Evolutionary conservation across 768 basidiomycete species (phyloP).

Genomic region (Pisolithus microcarpus): DNA sequence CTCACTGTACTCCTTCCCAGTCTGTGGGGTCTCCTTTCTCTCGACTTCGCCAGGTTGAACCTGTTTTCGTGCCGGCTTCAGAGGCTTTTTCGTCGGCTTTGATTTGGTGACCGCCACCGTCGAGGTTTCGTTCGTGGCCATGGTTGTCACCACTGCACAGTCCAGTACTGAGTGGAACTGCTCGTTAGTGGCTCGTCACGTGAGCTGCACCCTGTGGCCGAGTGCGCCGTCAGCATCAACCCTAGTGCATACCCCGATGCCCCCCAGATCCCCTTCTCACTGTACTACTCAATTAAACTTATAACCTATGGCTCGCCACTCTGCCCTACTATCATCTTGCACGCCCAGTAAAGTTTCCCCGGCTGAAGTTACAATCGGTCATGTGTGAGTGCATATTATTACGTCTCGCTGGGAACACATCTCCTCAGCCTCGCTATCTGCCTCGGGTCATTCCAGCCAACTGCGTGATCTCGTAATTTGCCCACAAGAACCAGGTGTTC

Average conservation of each 20-base stretch:
- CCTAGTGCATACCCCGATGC: conserved; percentile 9
- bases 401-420: neutral
- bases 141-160: conserved; percentile 11
- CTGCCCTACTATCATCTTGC: conserved; percentile 37
- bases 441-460: conserved; percentile 40
- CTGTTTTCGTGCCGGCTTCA: conserved; percentile 90
- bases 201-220: conserved; percentile 4
- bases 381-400: conserved; percentile 43
- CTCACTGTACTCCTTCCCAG: conserved; percentile 94
- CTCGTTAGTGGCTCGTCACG: conserved; percentile 9
- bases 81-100: conserved; percentile 46
- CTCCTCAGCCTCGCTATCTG: conserved; percentile 7
- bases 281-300: neutral
- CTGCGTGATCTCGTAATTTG: conserved; percentile 74
- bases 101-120: conserved; percentile 13
- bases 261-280: conserved; percentile 3
- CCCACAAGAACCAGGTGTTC: conserved; percentile 55
- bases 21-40: conserved; percentile 81
- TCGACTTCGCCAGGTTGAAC: conserved; percentile 87
- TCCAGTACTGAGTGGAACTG: neutral
- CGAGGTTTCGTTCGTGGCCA: conserved; percentile 26
- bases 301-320: conserved; percentile 39
- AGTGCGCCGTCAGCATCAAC: conserved; percentile 5
- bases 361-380: conserved; percentile 47
- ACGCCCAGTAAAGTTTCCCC: conserved; percentile 36